These are phyloP conservation scores for Zhuliangozyma parablackwelliae DNA, from an alignment of 1,139 yeast species.

Conservation along the genomic window DNA sequence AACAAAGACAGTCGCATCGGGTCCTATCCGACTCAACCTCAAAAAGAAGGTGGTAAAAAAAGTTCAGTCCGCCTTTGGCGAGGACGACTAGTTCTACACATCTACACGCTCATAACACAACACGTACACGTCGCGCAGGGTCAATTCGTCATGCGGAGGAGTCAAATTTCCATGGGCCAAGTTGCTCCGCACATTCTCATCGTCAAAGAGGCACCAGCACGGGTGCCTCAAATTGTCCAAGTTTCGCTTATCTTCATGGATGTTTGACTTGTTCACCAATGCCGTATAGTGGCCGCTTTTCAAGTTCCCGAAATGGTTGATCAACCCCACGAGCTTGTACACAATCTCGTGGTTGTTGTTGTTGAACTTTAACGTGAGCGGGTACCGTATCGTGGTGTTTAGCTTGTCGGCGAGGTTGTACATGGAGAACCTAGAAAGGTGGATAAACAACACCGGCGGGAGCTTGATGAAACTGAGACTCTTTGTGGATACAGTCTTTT, in stretches of 20 bases:
- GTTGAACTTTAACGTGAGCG: conserved; percentile 43
- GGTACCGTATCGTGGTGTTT: conserved; percentile 50
- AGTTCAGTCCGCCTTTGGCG: no score
- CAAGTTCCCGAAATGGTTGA: conserved; percentile 67
- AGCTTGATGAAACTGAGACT: conserved; percentile 56
- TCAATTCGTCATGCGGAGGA: conserved; percentile 32
- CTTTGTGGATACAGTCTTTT: conserved; percentile 31
- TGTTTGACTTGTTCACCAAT: conserved; percentile 49
- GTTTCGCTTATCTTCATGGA: conserved; percentile 16
- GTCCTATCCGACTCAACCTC: no score
- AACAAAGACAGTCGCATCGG: no score
- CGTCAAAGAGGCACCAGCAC: conserved; percentile 71
- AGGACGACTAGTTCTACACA: not conserved
- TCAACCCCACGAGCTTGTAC: conserved; percentile 56
- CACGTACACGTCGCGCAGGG: conserved; percentile 67
- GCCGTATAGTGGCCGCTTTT: conserved; percentile 76
- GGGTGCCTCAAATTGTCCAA: conserved; percentile 24
- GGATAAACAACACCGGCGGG: conserved; percentile 63
- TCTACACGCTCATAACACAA: conserved; percentile 50
- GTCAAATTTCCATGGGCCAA: conserved; percentile 43
- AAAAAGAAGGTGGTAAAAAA: no score
- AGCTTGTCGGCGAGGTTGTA: conserved; percentile 54
- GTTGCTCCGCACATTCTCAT: conserved; percentile 52
- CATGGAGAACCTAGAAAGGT: conserved; percentile 56
- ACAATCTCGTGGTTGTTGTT: conserved; percentile 40